phyloP scores from a whole-genome alignment of 306 rosid genomes.

The Trifolium subterraneum region DNA sequence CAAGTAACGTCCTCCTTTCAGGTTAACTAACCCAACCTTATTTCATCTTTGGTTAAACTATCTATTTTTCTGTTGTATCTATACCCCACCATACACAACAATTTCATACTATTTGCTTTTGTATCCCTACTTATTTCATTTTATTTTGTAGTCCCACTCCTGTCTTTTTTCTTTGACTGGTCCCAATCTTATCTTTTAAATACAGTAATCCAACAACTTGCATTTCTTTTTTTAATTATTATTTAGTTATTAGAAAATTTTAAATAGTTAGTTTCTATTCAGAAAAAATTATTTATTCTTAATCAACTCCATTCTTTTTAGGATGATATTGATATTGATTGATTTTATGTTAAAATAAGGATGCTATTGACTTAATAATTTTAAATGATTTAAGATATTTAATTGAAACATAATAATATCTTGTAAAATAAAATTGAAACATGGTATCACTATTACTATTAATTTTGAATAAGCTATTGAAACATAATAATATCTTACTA shows the following conservation, averaged over 20 bases:
- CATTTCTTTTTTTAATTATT: constrained; percentile 6
- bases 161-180: neutral
- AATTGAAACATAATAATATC: neutral
- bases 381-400: neutral
- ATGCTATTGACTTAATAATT: neutral
- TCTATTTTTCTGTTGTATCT: neutral
- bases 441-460: neutral
- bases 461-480: too few species aligned
- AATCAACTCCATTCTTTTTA: neutral
- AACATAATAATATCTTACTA: too few species aligned
- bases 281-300: neutral
- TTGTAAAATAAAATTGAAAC: neutral
- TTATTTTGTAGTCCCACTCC: neutral
- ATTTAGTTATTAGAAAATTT: neutral
- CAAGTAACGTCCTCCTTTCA: neutral
- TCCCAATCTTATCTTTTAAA: constrained; percentile 16
- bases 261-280: neutral
- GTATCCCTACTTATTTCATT: neutral
- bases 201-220: neutral
- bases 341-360: neutral
- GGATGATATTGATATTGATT: neutral
- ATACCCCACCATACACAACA: neutral
- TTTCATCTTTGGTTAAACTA: constrained; percentile 39
- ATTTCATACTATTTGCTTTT: constrained; percentile 8
- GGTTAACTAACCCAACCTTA: constrained; percentile 45